A percentile compares a stretch with the other conserved stretches of the same genome.
Evolutionary conservation across 73 alveolate genomes (phyloP).

Genomic region (Tetrahymena thermophila): DNA sequence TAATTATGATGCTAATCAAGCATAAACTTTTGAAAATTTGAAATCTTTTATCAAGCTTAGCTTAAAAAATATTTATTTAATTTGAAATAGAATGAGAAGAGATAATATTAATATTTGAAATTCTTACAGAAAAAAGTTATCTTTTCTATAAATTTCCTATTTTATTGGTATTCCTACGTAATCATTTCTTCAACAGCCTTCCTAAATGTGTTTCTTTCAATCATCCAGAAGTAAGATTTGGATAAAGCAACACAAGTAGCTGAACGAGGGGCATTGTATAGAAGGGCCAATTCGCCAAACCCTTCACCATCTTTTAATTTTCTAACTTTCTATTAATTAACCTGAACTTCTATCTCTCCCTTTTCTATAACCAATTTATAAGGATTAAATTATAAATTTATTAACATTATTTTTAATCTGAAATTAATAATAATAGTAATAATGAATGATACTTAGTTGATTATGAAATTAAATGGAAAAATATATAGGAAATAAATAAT

Average conservation of each 20-base stretch:
- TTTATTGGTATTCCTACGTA: constrained; percentile 18
- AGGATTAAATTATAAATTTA: too few relatives aligned
- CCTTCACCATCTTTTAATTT: constrained; percentile 56
- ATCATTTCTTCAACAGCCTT: constrained; percentile 28
- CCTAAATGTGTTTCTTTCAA: constrained; percentile 46
- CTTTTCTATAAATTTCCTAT: constrained; percentile 28
- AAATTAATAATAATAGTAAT: not conserved
- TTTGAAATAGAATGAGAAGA: not conserved
- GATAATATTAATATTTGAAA: not conserved
- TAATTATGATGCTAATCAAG: not conserved
- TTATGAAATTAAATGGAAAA: too few relatives aligned
- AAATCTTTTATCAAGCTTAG: not conserved
- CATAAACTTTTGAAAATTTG: not conserved
- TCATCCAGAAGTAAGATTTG: constrained; percentile 48
- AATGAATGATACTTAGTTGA: not conserved
- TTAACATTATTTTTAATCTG: too few relatives aligned
- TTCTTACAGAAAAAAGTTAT: constrained; percentile 23
- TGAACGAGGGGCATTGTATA: constrained; percentile 72
- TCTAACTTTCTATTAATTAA: constrained; percentile 21
- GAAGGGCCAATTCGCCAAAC: constrained; percentile 77
- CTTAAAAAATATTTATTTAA: not conserved
- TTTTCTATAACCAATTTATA: constrained; percentile 3
- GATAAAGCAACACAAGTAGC: constrained; percentile 57
- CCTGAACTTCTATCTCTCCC: constrained; percentile 17
- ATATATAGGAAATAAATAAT: too few relatives aligned